Conservation (phyloP, 1,284 basidiomycete genomes). For the Tylopilus sp. region DNA sequence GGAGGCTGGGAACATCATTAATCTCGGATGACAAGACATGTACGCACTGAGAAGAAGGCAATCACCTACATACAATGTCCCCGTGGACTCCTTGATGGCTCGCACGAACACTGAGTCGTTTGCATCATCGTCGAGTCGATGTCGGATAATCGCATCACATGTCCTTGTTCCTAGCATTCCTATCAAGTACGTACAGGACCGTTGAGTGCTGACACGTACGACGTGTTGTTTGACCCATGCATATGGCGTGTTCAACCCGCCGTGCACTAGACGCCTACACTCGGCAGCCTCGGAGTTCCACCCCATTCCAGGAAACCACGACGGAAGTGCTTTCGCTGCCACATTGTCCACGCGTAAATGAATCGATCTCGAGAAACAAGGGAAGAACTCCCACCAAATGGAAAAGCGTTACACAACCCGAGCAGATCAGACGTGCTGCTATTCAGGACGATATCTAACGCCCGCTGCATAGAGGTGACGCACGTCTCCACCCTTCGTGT, state of each 20-base stretch:
- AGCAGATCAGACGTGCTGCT: slow-evolving; percentile 1
- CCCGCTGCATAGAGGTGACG: slow-evolving; percentile 13
- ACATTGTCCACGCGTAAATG: neutral
- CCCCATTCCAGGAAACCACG: slow-evolving; percentile 16
- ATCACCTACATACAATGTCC: slow-evolving; percentile 18
- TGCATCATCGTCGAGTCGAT: slow-evolving; percentile 8
- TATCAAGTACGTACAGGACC: neutral
- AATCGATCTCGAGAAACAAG: neutral
- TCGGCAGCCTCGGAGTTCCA: slow-evolving; percentile 14
- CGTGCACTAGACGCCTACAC: slow-evolving; percentile 6
- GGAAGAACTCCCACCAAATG: slow-evolving; percentile 10
- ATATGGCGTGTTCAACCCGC: slow-evolving; percentile 15
- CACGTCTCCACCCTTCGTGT: neutral
- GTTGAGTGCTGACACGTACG: slow-evolving; percentile 4
- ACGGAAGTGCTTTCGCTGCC: slow-evolving; percentile 9
- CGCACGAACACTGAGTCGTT: slow-evolving; percentile 7
- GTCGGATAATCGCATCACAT: slow-evolving; percentile 11
- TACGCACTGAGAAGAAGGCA: too few species aligned
- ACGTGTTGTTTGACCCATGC: slow-evolving; percentile 13
- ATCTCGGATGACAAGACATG: neutral
- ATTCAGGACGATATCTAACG: slow-evolving; percentile 3
- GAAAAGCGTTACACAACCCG: slow-evolving; percentile 7
- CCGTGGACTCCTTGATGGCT: slow-evolving; percentile 13
- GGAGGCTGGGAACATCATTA: slow-evolving; percentile 12
- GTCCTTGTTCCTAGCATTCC: slow-evolving; percentile 12